Percentiles rank a stretch among this genome's conserved stretches.
phyloP scores from a whole-genome alignment of 2,329 filamentous ascomycete genomes.

The Aspergillus tubingensis region DNA sequence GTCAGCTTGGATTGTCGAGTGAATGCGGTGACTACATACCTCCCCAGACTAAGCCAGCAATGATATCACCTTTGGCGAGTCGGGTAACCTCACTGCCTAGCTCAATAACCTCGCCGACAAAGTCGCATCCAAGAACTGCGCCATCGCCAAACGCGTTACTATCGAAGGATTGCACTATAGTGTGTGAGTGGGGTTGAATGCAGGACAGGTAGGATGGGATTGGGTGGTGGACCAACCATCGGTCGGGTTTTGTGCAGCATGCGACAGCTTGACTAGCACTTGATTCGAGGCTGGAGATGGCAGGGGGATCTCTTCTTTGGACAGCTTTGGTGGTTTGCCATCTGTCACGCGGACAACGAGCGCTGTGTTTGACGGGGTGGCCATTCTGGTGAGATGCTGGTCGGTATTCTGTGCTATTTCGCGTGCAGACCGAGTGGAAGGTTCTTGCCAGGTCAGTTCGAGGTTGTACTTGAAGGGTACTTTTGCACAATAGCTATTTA shows the following conservation, averaged over 20 bases:
- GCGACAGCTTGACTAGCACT: constrained; percentile 27
- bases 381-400: too few species aligned
- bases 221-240: constrained; percentile 17
- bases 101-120: constrained; percentile 34
- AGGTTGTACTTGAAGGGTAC: too few species aligned
- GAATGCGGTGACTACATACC: constrained; percentile 15
- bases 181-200: neutral
- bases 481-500: too few species aligned
- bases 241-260: constrained; percentile 28
- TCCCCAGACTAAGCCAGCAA: constrained; percentile 38
- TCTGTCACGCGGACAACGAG: constrained; percentile 16
- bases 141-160: constrained; percentile 40
- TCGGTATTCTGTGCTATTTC: too few species aligned
- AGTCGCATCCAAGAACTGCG: constrained; percentile 34
- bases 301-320: constrained; percentile 15
- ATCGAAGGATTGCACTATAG: constrained; percentile 37
- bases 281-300: constrained; percentile 17
- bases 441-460: too few species aligned
- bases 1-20: too few species aligned
- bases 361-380: constrained; percentile 8
- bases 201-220: neutral
- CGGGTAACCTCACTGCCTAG: constrained; percentile 34
- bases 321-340: constrained; percentile 8
- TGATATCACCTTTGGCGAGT: constrained; percentile 35
- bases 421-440: too few species aligned